A percentile compares a stretch with the other conserved stretches of the same genome.
Evolutionary conservation across 495 filamentous ascomycete genomes (phyloP).

Genomic region (Talaromyces trachyspermus): DNA sequence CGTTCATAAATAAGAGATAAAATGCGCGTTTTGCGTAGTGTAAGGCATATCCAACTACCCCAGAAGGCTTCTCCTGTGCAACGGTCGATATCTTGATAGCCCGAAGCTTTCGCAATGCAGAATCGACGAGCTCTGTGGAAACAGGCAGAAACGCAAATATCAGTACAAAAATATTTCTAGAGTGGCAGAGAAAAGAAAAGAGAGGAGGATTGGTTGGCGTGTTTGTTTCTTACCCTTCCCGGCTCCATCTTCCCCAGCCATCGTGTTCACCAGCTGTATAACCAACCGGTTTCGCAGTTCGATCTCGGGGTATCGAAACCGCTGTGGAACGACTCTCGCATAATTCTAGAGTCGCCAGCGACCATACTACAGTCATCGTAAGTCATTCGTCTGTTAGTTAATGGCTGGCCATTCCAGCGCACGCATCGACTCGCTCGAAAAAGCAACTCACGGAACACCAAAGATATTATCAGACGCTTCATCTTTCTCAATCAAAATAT

Average conservation of each 20-base stretch:
- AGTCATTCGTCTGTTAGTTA: neutral
- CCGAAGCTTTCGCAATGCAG: conserved; percentile 29
- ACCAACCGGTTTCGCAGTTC: conserved; percentile 11
- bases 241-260: conserved; percentile 14
- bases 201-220: neutral
- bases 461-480: conserved; percentile 33
- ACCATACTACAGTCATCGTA: conserved; percentile 32
- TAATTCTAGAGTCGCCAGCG: conserved; percentile 27
- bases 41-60: conserved; percentile 37
- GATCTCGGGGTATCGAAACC: conserved; percentile 14
- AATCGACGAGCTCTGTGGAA: conserved; percentile 34
- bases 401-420: neutral
- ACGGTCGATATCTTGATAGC: conserved; percentile 21
- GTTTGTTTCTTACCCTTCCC: conserved; percentile 32
- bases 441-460: conserved; percentile 31
- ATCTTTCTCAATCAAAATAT: conserved; percentile 15
- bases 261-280: conserved; percentile 12
- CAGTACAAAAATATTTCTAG: too few species aligned
- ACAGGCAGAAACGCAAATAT: too few species aligned
- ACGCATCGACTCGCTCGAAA: neutral
- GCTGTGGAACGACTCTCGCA: conserved; percentile 14
- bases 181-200: too few species aligned
- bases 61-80: conserved; percentile 30
- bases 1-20: conserved; percentile 45
- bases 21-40: conserved; percentile 44